Evolutionary conservation across 1,284 basidiomycete species (phyloP).

Genomic region (Agaricales sp.): DNA sequence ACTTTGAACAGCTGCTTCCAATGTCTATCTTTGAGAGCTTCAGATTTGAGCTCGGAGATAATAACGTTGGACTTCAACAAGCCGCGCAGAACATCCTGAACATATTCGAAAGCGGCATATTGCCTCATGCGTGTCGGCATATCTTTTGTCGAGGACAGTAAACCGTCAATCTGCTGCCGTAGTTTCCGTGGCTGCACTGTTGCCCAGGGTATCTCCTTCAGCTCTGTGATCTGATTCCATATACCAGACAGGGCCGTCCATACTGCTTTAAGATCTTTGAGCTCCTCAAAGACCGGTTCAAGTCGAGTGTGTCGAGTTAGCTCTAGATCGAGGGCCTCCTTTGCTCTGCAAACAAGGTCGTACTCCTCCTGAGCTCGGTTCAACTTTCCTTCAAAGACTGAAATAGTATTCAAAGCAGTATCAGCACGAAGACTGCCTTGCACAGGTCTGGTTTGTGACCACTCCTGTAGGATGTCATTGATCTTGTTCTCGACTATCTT

Average conservation of each 20-base stretch:
- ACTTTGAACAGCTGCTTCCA: slow-evolving; percentile 98
- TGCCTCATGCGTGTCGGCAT: slow-evolving; percentile 99
- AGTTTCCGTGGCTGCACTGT: slow-evolving; percentile 92
- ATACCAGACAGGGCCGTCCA: slow-evolving; percentile 98
- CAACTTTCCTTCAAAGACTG: slow-evolving; percentile 86
- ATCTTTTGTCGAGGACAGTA: slow-evolving; percentile 88
- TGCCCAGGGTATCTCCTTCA: slow-evolving; percentile 86
- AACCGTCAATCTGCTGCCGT: slow-evolving; percentile 85
- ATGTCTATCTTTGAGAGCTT: slow-evolving; percentile 95
- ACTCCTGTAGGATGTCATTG: slow-evolving; percentile 81
- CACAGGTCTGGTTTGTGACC: slow-evolving; percentile 93
- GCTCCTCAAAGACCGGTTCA: slow-evolving; percentile 89
- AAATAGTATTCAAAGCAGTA: slow-evolving; percentile 91
- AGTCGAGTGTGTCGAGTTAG: slow-evolving; percentile 84
- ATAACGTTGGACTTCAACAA: slow-evolving; percentile 86
- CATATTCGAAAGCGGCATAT: slow-evolving; percentile 97
- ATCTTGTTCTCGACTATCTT: slow-evolving; percentile 95
- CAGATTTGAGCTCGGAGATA: slow-evolving; percentile 90
- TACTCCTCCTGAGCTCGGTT: slow-evolving; percentile 88
- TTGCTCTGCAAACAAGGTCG: slow-evolving; percentile 88
- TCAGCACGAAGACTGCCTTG: slow-evolving; percentile 95
- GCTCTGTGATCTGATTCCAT: slow-evolving; percentile 88
- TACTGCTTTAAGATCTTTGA: slow-evolving; percentile 93
- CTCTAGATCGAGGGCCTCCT: slow-evolving; percentile 94
- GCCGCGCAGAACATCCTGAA: slow-evolving; percentile 83